These are phyloP conservation scores for Bacidia gigantensis DNA, from an alignment of 495 filamentous ascomycete genomes.

Conservation along the genomic window DNA sequence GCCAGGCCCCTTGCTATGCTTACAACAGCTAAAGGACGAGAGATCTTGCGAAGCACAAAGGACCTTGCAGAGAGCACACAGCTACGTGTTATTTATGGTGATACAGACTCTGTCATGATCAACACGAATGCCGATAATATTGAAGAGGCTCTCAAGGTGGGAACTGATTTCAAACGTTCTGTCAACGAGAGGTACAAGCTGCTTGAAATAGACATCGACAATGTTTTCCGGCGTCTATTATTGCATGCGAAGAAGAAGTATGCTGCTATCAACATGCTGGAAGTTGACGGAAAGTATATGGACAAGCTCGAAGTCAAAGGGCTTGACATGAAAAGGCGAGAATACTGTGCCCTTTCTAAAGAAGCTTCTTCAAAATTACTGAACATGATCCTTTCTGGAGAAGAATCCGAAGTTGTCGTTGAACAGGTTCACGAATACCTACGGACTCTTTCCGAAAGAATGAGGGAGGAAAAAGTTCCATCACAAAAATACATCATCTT, in stretches of 20 bases:
- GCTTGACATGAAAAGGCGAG: slow-evolving; percentile 90
- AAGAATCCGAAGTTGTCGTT: slow-evolving; percentile 80
- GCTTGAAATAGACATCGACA: slow-evolving; percentile 96
- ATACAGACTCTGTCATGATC: slow-evolving; percentile 99
- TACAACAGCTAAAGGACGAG: slow-evolving; percentile 92
- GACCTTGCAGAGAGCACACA: slow-evolving; percentile 79
- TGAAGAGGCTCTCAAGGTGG: slow-evolving; percentile 77
- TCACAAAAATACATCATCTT: slow-evolving; percentile 87
- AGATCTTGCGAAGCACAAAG: slow-evolving; percentile 91
- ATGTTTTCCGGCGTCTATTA: slow-evolving; percentile 83
- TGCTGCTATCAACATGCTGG: slow-evolving; percentile 85
- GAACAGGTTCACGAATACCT: slow-evolving; percentile 87
- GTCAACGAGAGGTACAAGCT: slow-evolving; percentile 85
- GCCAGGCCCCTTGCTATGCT: slow-evolving; percentile 89
- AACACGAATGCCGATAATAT: slow-evolving; percentile 95
- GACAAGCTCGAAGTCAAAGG: slow-evolving; percentile 98
- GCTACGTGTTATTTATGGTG: slow-evolving; percentile 90
- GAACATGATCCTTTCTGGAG: slow-evolving; percentile 83
- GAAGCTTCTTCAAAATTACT: slow-evolving; percentile 74
- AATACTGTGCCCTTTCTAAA: slow-evolving; percentile 89
- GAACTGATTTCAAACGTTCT: slow-evolving; percentile 60
- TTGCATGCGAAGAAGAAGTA: slow-evolving; percentile 99
- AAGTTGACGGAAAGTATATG: slow-evolving; percentile 74
- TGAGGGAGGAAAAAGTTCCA: slow-evolving; percentile 63
- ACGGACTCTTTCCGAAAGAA: slow-evolving; percentile 62